Evolutionary conservation across 2,329 filamentous ascomycete species (phyloP).

Genomic region (Penicillium thymicola): DNA sequence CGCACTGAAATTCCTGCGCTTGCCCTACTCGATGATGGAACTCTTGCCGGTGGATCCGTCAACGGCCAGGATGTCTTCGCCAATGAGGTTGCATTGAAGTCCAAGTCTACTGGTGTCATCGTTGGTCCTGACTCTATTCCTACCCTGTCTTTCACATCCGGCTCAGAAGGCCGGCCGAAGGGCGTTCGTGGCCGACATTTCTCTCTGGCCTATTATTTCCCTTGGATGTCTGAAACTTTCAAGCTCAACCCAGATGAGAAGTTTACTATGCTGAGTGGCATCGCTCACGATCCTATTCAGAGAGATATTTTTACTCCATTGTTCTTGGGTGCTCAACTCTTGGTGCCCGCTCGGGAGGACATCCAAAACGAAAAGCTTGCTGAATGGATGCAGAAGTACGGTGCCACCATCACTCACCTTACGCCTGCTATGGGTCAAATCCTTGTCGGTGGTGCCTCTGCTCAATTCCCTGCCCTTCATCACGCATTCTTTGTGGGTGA

Average conservation of each 20-base stretch:
- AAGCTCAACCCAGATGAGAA: constrained; percentile 66
- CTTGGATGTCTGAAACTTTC: constrained; percentile 89
- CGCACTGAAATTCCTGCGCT: constrained; percentile 73
- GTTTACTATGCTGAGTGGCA: constrained; percentile 82
- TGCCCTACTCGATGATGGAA: constrained; percentile 67
- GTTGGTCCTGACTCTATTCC: constrained; percentile 83
- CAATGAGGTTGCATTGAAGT: constrained; percentile 50
- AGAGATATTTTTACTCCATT: constrained; percentile 85
- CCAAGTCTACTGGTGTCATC: constrained; percentile 63
- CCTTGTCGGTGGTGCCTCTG: constrained; percentile 75
- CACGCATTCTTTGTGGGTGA: constrained; percentile 90
- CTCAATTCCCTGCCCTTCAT: constrained; percentile 72
- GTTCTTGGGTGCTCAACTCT: constrained; percentile 74
- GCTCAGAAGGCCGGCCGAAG: constrained; percentile 75
- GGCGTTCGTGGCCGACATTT: constrained; percentile 86
- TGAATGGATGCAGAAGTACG: constrained; percentile 79
- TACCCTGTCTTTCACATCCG: constrained; percentile 71
- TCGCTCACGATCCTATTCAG: constrained; percentile 61
- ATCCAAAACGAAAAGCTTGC: constrained; percentile 82
- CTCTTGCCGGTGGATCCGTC: constrained; percentile 64
- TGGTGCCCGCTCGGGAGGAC: constrained; percentile 76
- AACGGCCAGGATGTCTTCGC: constrained; percentile 67
- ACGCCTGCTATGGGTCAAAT: constrained; percentile 98
- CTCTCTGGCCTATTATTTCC: constrained; percentile 79
- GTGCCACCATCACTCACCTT: constrained; percentile 77